These are phyloP conservation scores for Chernovozyma aurita DNA, from an alignment of 1,139 yeast genomes.

Conservation along the genomic window DNA sequence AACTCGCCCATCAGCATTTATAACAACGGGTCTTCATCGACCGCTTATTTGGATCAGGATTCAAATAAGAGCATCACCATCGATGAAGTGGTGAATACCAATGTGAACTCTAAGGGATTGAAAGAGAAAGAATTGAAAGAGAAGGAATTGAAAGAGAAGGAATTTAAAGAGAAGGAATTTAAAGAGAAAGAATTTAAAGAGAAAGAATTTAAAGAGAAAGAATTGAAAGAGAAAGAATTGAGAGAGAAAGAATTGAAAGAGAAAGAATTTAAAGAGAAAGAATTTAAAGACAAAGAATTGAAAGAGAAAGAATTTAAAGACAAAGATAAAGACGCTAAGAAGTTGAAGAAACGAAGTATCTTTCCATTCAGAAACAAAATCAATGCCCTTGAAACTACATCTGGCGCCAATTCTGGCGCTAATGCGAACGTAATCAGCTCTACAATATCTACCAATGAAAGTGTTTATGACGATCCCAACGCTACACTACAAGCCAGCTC, in stretches of 20 bases:
- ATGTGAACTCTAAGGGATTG: neutral
- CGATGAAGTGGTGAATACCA: conserved; percentile 4
- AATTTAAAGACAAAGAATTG: neutral
- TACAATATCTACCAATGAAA: too few relatives aligned
- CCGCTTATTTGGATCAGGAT: conserved; percentile 1
- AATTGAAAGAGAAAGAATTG: neutral
- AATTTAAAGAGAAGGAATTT: conserved; percentile 1
- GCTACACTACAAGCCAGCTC: too few relatives aligned
- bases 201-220: neutral
- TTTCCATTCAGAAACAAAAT: conserved; percentile 51
- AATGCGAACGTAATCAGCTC: too few relatives aligned
- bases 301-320: conserved; percentile 2
- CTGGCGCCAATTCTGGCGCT: too few relatives aligned
- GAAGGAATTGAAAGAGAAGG: neutral
- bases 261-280: neutral
- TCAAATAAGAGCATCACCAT: conserved; percentile 2
- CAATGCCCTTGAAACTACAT: too few relatives aligned
- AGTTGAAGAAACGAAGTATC: conserved; percentile 50
- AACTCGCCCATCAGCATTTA: conserved; percentile 3
- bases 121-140: neutral
- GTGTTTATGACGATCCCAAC: too few relatives aligned
- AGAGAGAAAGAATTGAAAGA: conserved; percentile 10
- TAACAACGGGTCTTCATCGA: conserved; percentile 1
- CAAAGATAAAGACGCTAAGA: conserved; percentile 32
- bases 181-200: conserved; percentile 10